These are phyloP conservation scores for Thermochaetoides thermophila DNA, from an alignment of 495 filamentous ascomycete species.

Conservation along the genomic window DNA sequence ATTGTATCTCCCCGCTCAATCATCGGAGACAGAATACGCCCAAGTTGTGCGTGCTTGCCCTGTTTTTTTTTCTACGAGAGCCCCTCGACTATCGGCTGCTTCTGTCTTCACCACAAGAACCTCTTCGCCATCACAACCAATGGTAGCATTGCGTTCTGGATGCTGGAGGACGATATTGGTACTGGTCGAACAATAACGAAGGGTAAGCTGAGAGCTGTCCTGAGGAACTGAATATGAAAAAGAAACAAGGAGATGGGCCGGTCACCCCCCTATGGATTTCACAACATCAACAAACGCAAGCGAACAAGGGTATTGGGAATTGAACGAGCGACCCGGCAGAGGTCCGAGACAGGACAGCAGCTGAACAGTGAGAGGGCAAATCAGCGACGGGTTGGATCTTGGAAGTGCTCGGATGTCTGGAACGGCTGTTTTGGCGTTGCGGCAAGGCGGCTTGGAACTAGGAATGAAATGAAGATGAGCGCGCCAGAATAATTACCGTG, in stretches of 20 bases:
- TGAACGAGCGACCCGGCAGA: constrained; percentile 3
- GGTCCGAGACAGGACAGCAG: constrained; percentile 10
- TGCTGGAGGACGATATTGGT: neutral
- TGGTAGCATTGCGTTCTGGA: constrained; percentile 5
- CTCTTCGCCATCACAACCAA: constrained; percentile 10
- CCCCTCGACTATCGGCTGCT: constrained; percentile 1
- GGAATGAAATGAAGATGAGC: no score
- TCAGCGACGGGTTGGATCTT: no score
- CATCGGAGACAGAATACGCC: no score
- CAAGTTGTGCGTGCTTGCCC: no score
- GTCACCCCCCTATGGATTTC: no score
- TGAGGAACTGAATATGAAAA: constrained; percentile 1
- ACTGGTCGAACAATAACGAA: neutral
- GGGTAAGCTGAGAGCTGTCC: neutral
- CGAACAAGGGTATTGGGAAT: constrained; percentile 5
- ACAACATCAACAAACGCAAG: no score
- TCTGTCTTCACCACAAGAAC: constrained; percentile 4
- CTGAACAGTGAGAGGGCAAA: neutral
- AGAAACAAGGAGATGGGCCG: neutral
- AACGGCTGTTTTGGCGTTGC: no score
- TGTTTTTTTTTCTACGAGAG: no score
- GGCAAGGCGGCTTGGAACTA: no score
- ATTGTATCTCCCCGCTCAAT: constrained; percentile 4
- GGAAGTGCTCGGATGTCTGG: no score
- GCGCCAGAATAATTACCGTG: constrained; percentile 8